These are phyloP conservation scores for Delonix regia DNA, from an alignment of 306 rosid species.

Conservation along the genomic window DNA sequence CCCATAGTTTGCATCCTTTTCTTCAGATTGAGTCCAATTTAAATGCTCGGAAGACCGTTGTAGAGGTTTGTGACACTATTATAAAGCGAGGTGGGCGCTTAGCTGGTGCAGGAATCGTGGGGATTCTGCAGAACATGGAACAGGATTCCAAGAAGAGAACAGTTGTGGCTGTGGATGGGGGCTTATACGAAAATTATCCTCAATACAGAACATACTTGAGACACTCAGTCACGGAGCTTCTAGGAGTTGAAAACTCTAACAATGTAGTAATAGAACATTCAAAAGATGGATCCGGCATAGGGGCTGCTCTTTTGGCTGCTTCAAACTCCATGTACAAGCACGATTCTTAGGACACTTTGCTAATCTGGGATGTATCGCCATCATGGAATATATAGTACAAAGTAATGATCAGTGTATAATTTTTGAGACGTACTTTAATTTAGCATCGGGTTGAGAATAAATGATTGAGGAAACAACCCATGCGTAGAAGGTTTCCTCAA, in stretches of 20 bases:
- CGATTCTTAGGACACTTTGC: slow-evolving; percentile 29
- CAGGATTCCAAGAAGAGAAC: slow-evolving; percentile 73
- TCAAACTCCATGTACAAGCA: slow-evolving; percentile 72
- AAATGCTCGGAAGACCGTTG: slow-evolving; percentile 63
- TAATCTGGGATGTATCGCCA: not conserved
- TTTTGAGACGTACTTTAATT: slow-evolving; percentile 8
- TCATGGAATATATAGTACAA: not conserved
- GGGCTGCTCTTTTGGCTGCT: slow-evolving; percentile 97
- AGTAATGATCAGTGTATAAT: slow-evolving; percentile 20
- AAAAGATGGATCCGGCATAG: slow-evolving; percentile 93
- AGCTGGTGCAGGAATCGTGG: slow-evolving; percentile 97
- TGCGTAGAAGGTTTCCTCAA: not conserved
- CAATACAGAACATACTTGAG: slow-evolving; percentile 71
- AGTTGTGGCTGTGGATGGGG: slow-evolving; percentile 96
- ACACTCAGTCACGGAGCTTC: slow-evolving; percentile 63
- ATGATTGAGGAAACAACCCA: slow-evolving; percentile 1
- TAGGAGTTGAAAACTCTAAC: slow-evolving; percentile 68
- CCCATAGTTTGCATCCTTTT: not conserved
- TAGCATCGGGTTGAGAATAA: slow-evolving; percentile 20
- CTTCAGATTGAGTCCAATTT: slow-evolving; percentile 66
- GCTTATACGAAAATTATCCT: slow-evolving; percentile 80
- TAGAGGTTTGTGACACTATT: slow-evolving; percentile 86
- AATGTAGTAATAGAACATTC: slow-evolving; percentile 67
- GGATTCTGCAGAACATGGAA: slow-evolving; percentile 85
- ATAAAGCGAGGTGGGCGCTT: slow-evolving; percentile 87